Percentiles rank a stretch among this genome's conserved stretches.
Evolutionary conservation across 257 asterid species (phyloP).

Genomic region (Capsicum chinense): DNA sequence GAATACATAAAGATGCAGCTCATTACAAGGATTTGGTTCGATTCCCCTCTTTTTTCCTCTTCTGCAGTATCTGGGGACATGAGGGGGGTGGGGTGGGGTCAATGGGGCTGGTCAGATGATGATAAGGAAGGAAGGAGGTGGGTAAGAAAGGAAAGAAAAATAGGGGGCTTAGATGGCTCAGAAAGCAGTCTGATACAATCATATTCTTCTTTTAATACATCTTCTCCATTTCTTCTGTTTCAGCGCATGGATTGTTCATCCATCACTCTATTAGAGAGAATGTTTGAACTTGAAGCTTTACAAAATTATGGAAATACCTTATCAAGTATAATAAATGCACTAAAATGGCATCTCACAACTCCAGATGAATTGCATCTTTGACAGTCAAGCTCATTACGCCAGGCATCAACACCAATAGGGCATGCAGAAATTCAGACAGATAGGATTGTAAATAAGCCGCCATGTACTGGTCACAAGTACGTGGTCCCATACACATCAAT

Average conservation of each 20-base stretch:
- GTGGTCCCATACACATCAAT: slow-evolving; percentile 26
- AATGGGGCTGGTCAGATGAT: neutral
- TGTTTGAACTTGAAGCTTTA: neutral
- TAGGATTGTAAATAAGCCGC: neutral
- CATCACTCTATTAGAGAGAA: neutral
- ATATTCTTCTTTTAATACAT: slow-evolving; percentile 15
- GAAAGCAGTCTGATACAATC: neutral
- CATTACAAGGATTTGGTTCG: neutral
- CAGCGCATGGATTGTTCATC: neutral
- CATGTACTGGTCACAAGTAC: neutral
- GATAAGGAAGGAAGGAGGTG: too few relatives aligned
- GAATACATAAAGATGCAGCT: neutral
- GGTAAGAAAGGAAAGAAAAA: slow-evolving; percentile 20
- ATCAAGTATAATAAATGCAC: neutral
- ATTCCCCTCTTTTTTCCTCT: neutral
- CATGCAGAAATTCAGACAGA: neutral
- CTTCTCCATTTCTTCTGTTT: neutral
- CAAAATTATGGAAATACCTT: slow-evolving; percentile 19
- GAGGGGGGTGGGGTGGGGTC: too few relatives aligned
- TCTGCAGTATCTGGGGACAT: neutral
- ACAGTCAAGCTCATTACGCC: neutral
- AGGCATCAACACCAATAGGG: slow-evolving; percentile 12
- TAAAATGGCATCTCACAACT: slow-evolving; percentile 5
- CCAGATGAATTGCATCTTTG: neutral
- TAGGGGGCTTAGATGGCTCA: neutral